Base-by-base conservation (phyloP, 23 red algal genomes). In the Gracilaria caudata region DNA sequence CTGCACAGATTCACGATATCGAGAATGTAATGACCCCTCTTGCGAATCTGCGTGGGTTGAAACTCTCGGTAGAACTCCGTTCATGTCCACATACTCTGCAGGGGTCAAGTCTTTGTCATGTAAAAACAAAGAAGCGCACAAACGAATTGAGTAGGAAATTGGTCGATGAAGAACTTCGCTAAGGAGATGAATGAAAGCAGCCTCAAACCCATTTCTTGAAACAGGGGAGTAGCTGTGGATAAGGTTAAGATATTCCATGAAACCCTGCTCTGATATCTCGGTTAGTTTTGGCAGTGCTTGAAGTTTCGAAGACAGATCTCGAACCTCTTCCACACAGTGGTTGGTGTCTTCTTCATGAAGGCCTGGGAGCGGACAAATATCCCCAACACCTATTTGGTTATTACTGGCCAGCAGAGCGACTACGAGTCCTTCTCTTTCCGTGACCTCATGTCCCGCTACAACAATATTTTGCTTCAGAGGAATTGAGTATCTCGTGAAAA, bases 291-390 rank as follows among this genome's bases (percentile, higher is more conserved):
- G 1, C 4, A 36, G 10, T 21, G 32, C 65, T 28, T 39, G 65
- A 39, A 71, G 32, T 26, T 16, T 20, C 12, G 26, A 64, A 21
- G 57, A 51, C 4, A 68, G 57, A 45, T 36, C 24, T 12, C 44
- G 6, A 33, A 68, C 61, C 23, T 84, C 80, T 39, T 56, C 45
- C 17, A 87, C 23, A 60, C 68, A 75, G 1, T 20, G 40, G 33
- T 63, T 20, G 37, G 78, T 43, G 45, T 16, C 23, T 70, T 87
- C 66, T 19, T 56, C 16, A 47, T 90, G 86, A 46, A 90, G 63
- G 6, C 86, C 86, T 29, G 86, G 86, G 25, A 90, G 74, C 23
- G 86, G 86, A 7, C 74, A 79, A 8, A 90, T 53, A 44, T 90
- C 86, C 17, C 86, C 86, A 3, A 90, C 54, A 3, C 86, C 86